A percentile compares a stretch with the other conserved stretches of the same genome.
phyloP scores from a whole-genome alignment of 805 yeast genomes.

The Dipodascus albidus region DNA sequence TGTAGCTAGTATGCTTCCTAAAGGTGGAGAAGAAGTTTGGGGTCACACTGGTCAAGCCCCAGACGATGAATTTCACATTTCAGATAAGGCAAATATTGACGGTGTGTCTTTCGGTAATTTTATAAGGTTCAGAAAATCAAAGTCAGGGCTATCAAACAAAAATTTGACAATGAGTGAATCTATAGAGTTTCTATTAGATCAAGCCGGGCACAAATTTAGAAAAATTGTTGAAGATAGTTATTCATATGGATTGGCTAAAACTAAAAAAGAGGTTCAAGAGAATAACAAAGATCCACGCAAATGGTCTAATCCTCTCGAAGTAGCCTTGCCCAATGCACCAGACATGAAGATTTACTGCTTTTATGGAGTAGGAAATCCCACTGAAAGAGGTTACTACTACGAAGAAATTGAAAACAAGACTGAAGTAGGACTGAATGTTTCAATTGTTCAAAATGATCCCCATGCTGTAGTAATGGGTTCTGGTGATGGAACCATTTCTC shows the following conservation, averaged over 20 bases:
- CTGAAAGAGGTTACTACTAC: constrained; percentile 87
- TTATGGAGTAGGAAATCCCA: constrained; percentile 94
- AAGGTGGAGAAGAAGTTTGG: constrained; percentile 89
- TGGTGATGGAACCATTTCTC: constrained; percentile 93
- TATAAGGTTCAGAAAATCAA: constrained; percentile 44
- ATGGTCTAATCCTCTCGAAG: constrained; percentile 95
- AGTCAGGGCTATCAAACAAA: constrained; percentile 32
- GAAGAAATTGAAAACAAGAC: constrained; percentile 51
- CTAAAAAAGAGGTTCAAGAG: constrained; percentile 41
- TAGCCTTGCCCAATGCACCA: constrained; percentile 85
- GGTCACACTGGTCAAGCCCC: constrained; percentile 62
- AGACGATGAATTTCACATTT: constrained; percentile 39
- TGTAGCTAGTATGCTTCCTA: constrained; percentile 88
- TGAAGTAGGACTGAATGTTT: constrained; percentile 44
- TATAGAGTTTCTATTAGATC: constrained; percentile 49
- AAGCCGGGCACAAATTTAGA: constrained; percentile 68
- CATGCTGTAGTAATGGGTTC: constrained; percentile 74
- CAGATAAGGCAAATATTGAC: constrained; percentile 13
- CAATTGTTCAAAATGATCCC: constrained; percentile 55
- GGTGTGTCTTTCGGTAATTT: constrained; percentile 56
- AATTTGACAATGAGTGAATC: constrained; percentile 59
- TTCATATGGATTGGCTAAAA: constrained; percentile 64
- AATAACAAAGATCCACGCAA: constrained; percentile 66
- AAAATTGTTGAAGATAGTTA: constrained; percentile 57
- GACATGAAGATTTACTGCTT: constrained; percentile 80